These are phyloP conservation scores for Thelonectria olida DNA, from an alignment of 2,329 filamentous ascomycete species.

Conservation along the genomic window DNA sequence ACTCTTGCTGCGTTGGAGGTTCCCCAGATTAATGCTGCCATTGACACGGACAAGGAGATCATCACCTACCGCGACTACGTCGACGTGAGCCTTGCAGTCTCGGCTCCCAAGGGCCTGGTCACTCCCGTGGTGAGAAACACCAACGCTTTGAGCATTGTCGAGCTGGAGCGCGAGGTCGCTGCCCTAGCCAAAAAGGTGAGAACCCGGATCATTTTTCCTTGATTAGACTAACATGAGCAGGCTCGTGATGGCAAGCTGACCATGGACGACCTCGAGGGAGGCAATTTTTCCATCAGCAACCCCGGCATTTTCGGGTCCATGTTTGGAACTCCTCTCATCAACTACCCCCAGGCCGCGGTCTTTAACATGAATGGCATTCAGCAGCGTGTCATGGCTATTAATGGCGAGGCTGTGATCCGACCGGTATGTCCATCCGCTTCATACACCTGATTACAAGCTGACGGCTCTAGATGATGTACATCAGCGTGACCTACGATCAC, in stretches of 20 bases:
- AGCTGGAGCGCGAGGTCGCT: constrained; percentile 64
- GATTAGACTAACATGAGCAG: constrained; percentile 39
- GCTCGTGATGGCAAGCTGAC: constrained; percentile 79
- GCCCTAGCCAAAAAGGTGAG: constrained; percentile 73
- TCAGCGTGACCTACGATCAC: constrained; percentile 62
- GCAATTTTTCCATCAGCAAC: constrained; percentile 82
- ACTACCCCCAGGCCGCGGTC: constrained; percentile 73
- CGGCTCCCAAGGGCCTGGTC: constrained; percentile 76
- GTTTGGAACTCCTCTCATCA: constrained; percentile 74
- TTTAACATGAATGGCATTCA: constrained; percentile 70
- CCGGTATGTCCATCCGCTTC: constrained; percentile 29
- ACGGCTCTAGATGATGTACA: constrained; percentile 53
- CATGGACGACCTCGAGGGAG: constrained; percentile 80
- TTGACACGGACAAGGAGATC: constrained; percentile 67
- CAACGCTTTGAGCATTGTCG: constrained; percentile 53
- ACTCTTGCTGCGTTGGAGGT: constrained; percentile 74
- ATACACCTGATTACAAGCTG: constrained; percentile 24
- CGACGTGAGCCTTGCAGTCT: constrained; percentile 78
- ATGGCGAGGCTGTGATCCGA: constrained; percentile 59
- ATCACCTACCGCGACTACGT: constrained; percentile 68
- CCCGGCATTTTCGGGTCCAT: constrained; percentile 74
- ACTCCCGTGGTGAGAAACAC: constrained; percentile 80
- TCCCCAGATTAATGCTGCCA: constrained; percentile 74
- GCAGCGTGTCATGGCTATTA: constrained; percentile 62
- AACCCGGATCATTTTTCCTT: no score